Base-by-base conservation (phyloP, 129 eudicot genomes). In the Mikania micrantha region DNA sequence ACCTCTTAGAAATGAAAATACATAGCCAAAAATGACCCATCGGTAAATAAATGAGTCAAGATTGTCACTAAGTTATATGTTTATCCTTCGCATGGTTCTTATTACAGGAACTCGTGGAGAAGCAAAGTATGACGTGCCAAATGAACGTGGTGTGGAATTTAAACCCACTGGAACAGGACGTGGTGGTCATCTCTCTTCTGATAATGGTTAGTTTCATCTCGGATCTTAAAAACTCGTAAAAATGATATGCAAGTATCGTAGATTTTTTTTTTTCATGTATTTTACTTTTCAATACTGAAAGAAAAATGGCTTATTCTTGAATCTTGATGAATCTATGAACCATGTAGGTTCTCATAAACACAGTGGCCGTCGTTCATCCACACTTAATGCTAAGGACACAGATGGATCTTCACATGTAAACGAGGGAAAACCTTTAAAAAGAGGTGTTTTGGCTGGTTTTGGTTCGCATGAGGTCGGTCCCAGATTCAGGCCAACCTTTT, bases 401-500 rank as follows among this genome's bases (percentile, higher is more conserved):
- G 97, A 82, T 78, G 84, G 78, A 38, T 70, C 84, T 71, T 81
- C 79, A 31, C 54, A 59, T 35, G 19, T 67, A 44, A 74, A 64
- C 1, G 96, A 90, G 7, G 90, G 80, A 27, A 90, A 86, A 67
- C 82, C 90, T 70, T 48, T 57, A 24, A 91, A 76, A 81, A 81
- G 87, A 78, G 95, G 91, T 38, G 85, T 72, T 57, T 66, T 85
- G 52, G 72, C 85, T 79, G 87, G 83, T 59, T 74, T 75, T 78
- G 81, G 82, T 76, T 75, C 84, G 29, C 83, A 83, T 60, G 96
- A 85, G 97, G 97, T 88, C 52, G 65, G 85, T 25, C 22, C 16
- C 29, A 19, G 29, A 49, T 69, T 64, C 10, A 36, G 42, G 9
- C 25, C 32, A 36, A 45, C 3, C 20, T 69, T 34, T 1, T 69